Evolutionary conservation across 805 yeast species (phyloP), one percentile per base, ranked within the genome.

Genomic region (Metschnikowia rubicola): DNA sequence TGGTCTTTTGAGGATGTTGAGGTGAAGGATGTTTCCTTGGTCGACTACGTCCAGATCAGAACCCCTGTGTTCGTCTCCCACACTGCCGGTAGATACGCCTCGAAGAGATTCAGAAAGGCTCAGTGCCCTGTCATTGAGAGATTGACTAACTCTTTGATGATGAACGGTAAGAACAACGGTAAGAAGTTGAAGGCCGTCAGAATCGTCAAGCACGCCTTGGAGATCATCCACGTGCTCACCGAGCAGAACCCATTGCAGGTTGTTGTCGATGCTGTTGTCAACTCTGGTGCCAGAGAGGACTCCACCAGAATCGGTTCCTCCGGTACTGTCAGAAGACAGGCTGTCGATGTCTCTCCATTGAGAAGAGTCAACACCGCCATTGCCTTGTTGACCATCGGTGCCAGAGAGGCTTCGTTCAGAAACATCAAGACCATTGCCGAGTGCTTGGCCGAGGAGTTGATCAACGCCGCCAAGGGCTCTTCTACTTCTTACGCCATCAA

Each of bases 151-250:
- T 87, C 99, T 60, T 83, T 94, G 74, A 94, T 94, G 99, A 94
- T 94, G 99, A 91, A 94, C 87, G 99, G 99, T 83, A 92, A 98
- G 84, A 94, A 94, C 95, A 94, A 95, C 87, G 99, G 99, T 86
- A 94, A 94, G 86, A 94, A 94, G 83, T 88, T 95, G 78, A 91
- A 92, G 88, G 99, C 99, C 68, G 98, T 94, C 67, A 91, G 98
- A 87, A 94, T 94, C 75, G 90, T 94, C 77, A 88, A 95, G 84
- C 99, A 94, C 85, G 92, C 99, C 66, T 81, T 94, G 73, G 99
- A 94, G 79, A 94, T 94, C 83, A 84, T 94, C 78, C 74, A 85
- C 84, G 91, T 94, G 63, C 84, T 95, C 73, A 90, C 99, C 67
- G 99, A 92, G 78, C 95, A 85, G 79, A 94, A 94, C 96, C 99